Base-by-base conservation (phyloP, 768 basidiomycete genomes). In the Auriscalpium orientale region DNA sequence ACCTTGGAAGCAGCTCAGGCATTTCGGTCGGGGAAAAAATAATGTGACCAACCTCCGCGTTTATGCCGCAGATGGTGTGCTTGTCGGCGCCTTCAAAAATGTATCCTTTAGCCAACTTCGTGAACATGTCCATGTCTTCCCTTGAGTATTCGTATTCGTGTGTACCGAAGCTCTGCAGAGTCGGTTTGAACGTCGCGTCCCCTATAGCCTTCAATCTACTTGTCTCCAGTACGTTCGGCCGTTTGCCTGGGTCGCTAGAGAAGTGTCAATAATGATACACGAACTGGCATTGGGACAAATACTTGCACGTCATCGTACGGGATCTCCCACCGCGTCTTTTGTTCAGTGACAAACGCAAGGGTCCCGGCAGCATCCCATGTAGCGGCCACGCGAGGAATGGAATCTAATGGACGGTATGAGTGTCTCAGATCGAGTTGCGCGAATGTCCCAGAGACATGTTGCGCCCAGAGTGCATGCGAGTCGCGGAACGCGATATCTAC, bases 291-390 rank as follows among this genome's bases (percentile, higher is more conserved):
- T 1, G 13, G 40, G 40, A 34, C 11, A 15, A n/a, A 12, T 15
- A 70, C 83, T 53, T 63, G 90, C 90, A 85, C 63, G 63, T 93
- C 91, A 59, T 93, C 91, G 57, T 87, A 92, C 2, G 91, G 91
- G 2, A 85, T 66, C 62, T 91, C 87, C 76, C 80, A 84, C 40
- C 66, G 66, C 6, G 64, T 58, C 44, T 70, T 72, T n/a, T 68
- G 71, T 52, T 87, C 87, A 2, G 79, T 67, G 11, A 86, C 82
- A 61, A 92, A 91, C 7, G 83, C 73, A 46, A 93, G 66, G 2
- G 82, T 75, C 3, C 88, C 87, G 12, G 76, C 56, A 2, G 77
- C 77, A 33, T 84, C 81, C 88, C 89, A 93, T 1, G 85, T 76
- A 13, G 80, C 62, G 2, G 86, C 76, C 1, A 78, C 74, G 8